A percentile compares a stretch with the other conserved stretches of the same genome.
Conservation (phyloP, 179 eudicot species). For the Corrigiola litoralis region DNA sequence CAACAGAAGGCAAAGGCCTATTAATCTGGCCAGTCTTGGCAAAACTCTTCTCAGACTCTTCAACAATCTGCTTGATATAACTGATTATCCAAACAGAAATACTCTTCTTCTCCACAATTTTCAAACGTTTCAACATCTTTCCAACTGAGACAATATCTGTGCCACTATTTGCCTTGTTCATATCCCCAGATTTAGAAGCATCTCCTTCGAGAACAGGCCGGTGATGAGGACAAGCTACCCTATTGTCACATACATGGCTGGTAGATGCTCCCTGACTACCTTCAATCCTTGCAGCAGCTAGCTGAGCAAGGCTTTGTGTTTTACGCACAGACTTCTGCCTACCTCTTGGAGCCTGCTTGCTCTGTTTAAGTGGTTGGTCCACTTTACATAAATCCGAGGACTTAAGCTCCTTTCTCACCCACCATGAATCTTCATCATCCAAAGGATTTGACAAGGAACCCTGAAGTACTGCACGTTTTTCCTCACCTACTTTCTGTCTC, state of each 20-base stretch:
- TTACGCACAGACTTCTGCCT: slow-evolving; percentile 86
- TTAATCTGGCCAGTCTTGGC: slow-evolving; percentile 49
- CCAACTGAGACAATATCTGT: slow-evolving; percentile 69
- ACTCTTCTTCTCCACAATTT: slow-evolving; percentile 65
- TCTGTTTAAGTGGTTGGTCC: slow-evolving; percentile 77
- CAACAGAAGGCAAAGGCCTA: slow-evolving; percentile 52
- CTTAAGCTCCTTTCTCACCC: slow-evolving; percentile 75
- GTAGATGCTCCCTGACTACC: slow-evolving; percentile 98
- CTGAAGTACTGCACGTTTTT: slow-evolving; percentile 43
- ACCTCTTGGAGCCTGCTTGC: slow-evolving; percentile 77
- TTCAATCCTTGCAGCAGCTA: slow-evolving; percentile 88
- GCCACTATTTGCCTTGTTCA: slow-evolving; percentile 22
- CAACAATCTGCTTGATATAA: slow-evolving; percentile 58
- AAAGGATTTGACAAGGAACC: slow-evolving; percentile 34
- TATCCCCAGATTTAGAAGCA: slow-evolving; percentile 41
- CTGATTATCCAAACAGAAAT: slow-evolving; percentile 70
- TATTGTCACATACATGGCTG: slow-evolving; percentile 94
- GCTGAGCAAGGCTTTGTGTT: slow-evolving; percentile 92
- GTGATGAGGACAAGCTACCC: slow-evolving; percentile 80
- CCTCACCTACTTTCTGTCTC: slow-evolving; percentile 73
- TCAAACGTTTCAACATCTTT: slow-evolving; percentile 55
- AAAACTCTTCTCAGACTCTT: slow-evolving; percentile 58
- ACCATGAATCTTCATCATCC: slow-evolving; percentile 89
- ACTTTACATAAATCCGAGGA: slow-evolving; percentile 44
- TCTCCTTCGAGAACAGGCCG: slow-evolving; percentile 55